Conservation (phyloP, 2,329 filamentous ascomycete species). For the Spiromastix sp. region DNA sequence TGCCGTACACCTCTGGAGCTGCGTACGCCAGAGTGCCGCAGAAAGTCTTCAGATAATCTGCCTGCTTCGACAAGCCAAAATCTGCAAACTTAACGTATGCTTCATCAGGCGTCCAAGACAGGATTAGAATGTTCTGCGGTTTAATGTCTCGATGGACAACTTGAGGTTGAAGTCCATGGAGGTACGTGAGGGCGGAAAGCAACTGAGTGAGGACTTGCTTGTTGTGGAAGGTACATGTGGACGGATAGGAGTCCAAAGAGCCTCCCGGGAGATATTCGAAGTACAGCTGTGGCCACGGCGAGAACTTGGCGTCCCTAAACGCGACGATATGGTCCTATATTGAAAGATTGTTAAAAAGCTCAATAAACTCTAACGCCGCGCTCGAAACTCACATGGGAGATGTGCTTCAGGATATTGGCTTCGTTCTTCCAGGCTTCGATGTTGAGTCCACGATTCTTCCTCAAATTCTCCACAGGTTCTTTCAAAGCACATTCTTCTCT, state of each 20-base stretch:
- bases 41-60: neutral
- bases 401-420: neutral
- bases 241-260: neutral
- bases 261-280: constrained; percentile 7
- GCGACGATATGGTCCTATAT: constrained; percentile 2
- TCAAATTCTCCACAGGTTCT: neutral
- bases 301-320: neutral
- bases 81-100: constrained; percentile 10
- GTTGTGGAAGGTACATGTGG: neutral
- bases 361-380: neutral
- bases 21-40: neutral
- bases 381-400: neutral
- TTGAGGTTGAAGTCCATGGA: constrained; percentile 6
- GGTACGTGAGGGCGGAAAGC: constrained; percentile 9
- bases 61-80: constrained; percentile 10
- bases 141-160: constrained; percentile 14
- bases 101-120: neutral
- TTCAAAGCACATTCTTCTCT: constrained; percentile 2
- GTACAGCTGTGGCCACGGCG: neutral
- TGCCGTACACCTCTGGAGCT: neutral
- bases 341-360: neutral
- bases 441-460: neutral
- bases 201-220: constrained; percentile 1
- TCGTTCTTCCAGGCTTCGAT: neutral
- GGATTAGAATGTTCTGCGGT: constrained; percentile 12